A percentile compares a stretch with the other conserved stretches of the same genome.
These are phyloP conservation scores for Cephalotrichum gorgonifer DNA, from an alignment of 2,329 filamentous ascomycete species.

Conservation along the genomic window DNA sequence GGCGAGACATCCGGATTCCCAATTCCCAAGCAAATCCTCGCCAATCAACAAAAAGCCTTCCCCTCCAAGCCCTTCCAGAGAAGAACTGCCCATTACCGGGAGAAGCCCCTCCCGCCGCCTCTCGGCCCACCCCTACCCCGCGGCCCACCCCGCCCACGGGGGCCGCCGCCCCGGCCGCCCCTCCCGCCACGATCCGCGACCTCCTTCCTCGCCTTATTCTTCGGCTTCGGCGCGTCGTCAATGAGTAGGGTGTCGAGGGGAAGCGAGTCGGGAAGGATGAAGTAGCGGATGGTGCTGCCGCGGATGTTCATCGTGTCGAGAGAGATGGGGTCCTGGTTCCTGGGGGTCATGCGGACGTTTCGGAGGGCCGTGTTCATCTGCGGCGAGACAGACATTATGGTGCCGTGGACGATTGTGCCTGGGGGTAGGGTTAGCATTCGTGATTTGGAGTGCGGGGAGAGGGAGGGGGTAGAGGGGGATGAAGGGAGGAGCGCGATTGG, in stretches of 20 bases:
- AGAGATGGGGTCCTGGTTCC: constrained; percentile 74
- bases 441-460: not conserved
- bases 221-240: constrained; percentile 94
- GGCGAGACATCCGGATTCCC: not conserved
- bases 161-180: constrained; percentile 40
- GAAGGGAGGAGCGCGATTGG: not conserved
- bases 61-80: not conserved
- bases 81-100: not conserved
- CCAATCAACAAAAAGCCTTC: not conserved
- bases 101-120: constrained; percentile 6
- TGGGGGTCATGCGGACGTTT: constrained; percentile 92
- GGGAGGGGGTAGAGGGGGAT: not conserved
- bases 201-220: constrained; percentile 99
- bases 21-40: not conserved
- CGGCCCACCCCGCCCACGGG: constrained; percentile 41
- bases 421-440: constrained; percentile 6
- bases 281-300: constrained; percentile 91
- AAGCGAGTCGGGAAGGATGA: constrained; percentile 89
- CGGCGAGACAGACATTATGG: constrained; percentile 90
- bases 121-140: constrained; percentile 40
- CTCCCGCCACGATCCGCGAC: constrained; percentile 48
- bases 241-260: constrained; percentile 92
- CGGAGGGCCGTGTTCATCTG: constrained; percentile 98
- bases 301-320: constrained; percentile 96
- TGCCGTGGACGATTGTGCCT: constrained; percentile 95